phyloP scores from a whole-genome alignment of 306 rosid species.

The Calophaca sinica region DNA sequence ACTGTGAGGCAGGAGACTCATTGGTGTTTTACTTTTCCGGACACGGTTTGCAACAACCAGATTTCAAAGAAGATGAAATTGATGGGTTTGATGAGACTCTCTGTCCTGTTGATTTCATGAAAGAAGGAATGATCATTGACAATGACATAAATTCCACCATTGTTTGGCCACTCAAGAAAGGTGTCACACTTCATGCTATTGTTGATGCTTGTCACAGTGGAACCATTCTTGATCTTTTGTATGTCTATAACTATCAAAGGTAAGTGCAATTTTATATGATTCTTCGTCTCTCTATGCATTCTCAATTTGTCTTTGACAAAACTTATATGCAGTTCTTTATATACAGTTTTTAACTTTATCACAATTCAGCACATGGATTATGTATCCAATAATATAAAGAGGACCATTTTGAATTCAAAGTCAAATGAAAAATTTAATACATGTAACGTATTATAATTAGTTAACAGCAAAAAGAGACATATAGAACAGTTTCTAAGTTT shows the following conservation, averaged over 20 bases:
- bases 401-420: too few relatives aligned
- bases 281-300: background rate
- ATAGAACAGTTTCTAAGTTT: too few relatives aligned
- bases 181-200: constrained; percentile 77
- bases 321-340: too few relatives aligned
- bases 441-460: too few relatives aligned
- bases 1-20: constrained; percentile 61
- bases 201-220: constrained; percentile 93
- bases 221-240: constrained; percentile 74
- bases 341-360: too few relatives aligned
- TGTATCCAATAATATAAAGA: too few relatives aligned
- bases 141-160: constrained; percentile 66
- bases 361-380: too few relatives aligned
- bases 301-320: too few relatives aligned
- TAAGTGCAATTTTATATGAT: constrained; percentile 18
- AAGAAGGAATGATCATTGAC: constrained; percentile 72
- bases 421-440: too few relatives aligned
- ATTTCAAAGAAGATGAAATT: constrained; percentile 65
- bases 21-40: constrained; percentile 93
- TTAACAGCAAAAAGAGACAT: too few relatives aligned
- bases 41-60: constrained; percentile 76
- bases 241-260: constrained; percentile 54
- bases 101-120: constrained; percentile 71
- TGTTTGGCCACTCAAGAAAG: constrained; percentile 74
- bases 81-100: constrained; percentile 80